Percentiles rank a stretch among this genome's conserved stretches.
phyloP scores from a whole-genome alignment of 1,284 basidiomycete species.

The Apiotrichum montevideense region DNA sequence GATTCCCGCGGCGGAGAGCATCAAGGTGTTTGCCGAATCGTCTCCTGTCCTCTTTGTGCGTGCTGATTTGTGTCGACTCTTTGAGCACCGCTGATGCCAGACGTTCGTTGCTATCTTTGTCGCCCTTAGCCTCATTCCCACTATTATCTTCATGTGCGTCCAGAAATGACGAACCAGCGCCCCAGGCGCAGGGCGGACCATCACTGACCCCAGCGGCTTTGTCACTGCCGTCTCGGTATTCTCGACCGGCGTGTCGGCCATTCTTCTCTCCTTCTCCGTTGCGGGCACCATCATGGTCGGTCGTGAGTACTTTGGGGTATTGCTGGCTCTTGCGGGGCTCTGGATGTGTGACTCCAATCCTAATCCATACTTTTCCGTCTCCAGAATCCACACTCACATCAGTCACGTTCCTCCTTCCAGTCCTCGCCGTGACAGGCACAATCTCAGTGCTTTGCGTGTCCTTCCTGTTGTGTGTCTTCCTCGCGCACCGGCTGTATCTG shows the following conservation, averaged over 20 bases:
- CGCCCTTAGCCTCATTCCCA: background rate
- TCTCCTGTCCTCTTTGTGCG: slow-evolving; percentile 37
- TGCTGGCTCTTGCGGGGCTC: too few species aligned
- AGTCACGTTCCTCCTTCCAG: slow-evolving; percentile 35
- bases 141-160: too few species aligned
- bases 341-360: too few species aligned
- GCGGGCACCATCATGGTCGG: slow-evolving; percentile 12
- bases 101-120: too few species aligned
- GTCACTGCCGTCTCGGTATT: slow-evolving; percentile 17
- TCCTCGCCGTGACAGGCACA: slow-evolving; percentile 27
- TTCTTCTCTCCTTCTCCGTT: slow-evolving; percentile 22
- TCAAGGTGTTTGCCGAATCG: slow-evolving; percentile 29
- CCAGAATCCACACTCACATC: background rate
- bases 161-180: too few species aligned
- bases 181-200: too few species aligned
- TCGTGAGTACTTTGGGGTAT: slow-evolving; percentile 6
- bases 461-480: slow-evolving; percentile 23
- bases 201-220: slow-evolving; percentile 20
- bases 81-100: background rate
- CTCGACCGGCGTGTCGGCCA: slow-evolving; percentile 20
- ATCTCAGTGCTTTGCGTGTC: too few species aligned
- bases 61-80: background rate
- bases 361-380: too few species aligned
- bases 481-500: slow-evolving; percentile 37
- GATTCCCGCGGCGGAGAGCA: slow-evolving; percentile 29